Base-by-base conservation (phyloP, 805 yeast genomes). In the Metschnikowia vanudenii region DNA sequence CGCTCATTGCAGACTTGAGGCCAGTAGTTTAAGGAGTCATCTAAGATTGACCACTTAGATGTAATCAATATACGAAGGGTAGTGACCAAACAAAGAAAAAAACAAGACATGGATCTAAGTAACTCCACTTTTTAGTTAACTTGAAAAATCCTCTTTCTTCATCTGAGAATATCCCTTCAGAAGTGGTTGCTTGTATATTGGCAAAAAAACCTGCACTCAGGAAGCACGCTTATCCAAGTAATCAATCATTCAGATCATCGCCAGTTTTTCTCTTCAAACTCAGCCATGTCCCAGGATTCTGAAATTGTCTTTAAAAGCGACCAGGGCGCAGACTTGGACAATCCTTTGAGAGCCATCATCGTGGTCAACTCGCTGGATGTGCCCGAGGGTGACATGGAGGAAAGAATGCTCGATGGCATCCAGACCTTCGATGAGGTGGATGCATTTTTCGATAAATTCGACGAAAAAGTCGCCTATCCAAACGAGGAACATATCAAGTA, bases 401-500 rank as follows among this genome's bases (percentile, higher is more conserved):
- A 79, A 53, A 61, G 78, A 36, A 57, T 73, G 42, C 60, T 78
- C 54, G 72, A 70, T 48, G 64, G 67, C 17, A 67, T 80, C 34
- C 74, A 71, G 52, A 72, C 75, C 16, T 68, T 76, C 53, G 74
- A 69, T 13, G 74, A 70, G 36, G 73, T 79, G 56, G 79, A 80
- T 55, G 62, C 56, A 28, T 78, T 79, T 51, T 79, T 80, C 52
- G 82, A 80, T 53, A 57, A 59, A 32, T 80, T 80, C 53, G 84
- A 80, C 56, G 74, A 67, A 33, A 59, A 61, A 19, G 67, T 80
- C 13, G 81, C 83, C 8, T 66, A 73, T 35, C 84, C 83, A 3
- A 79, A 80, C 52, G 80, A 78, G 50, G 76, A 73, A 4, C 70
- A 73, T 49, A 71, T 80, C 52, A 78, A 79, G 56, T 80, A 80